Evolutionary conservation across 129 eudicot species (phyloP).

Genomic region (Flaveria sonorensis): DNA sequence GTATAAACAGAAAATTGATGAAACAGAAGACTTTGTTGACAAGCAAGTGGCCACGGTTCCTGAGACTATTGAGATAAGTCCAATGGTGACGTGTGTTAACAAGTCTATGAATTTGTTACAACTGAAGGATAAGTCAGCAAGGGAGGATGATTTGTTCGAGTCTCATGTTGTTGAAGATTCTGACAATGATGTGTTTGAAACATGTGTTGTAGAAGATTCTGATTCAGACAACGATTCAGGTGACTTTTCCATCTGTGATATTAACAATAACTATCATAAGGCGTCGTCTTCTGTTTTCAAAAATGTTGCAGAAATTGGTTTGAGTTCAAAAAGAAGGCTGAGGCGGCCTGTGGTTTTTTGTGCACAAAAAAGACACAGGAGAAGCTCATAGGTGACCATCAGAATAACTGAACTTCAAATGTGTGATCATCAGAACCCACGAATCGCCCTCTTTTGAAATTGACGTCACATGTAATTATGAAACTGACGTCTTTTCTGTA

Average conservation of each 20-base stretch:
- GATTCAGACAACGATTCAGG: conserved; percentile 37
- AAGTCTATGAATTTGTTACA: conserved; percentile 15
- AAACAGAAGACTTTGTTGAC: conserved; percentile 23
- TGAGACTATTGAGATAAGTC: conserved; percentile 2
- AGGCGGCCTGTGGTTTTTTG: not conserved
- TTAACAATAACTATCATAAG: conserved; percentile 18
- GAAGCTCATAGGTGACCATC: conserved; percentile 16
- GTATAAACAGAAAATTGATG: conserved; percentile 47
- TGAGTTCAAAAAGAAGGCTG: conserved; percentile 24
- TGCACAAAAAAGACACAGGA: conserved; percentile 25
- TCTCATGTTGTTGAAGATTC: conserved; percentile 25
- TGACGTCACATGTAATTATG: not conserved
- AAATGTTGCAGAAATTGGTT: not conserved
- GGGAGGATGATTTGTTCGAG: conserved; percentile 5
- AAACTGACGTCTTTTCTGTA: not conserved
- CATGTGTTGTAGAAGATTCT: conserved; percentile 49
- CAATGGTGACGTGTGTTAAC: conserved; percentile 10
- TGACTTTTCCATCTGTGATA: not conserved
- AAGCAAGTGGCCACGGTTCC: conserved; percentile 24
- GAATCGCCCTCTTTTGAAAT: not conserved
- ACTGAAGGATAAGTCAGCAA: conserved; percentile 15
- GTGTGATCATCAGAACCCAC: not conserved
- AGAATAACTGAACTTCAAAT: not conserved
- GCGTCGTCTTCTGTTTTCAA: not conserved
- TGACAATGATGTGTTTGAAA: conserved; percentile 37